phyloP scores from a whole-genome alignment of 768 basidiomycete genomes.

The Chalciporus chontae region DNA sequence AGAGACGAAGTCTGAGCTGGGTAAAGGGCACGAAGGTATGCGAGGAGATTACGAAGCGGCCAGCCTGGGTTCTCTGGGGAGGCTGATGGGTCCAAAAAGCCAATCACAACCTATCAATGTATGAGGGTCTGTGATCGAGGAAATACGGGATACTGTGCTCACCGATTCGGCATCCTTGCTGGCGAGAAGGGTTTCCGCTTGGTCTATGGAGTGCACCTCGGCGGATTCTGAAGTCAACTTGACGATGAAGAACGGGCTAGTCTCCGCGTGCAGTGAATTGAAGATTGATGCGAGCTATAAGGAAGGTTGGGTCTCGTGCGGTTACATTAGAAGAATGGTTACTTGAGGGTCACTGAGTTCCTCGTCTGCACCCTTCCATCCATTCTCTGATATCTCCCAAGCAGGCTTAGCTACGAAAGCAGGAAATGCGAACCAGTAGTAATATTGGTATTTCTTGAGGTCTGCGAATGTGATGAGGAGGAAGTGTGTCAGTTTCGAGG shows the following conservation, averaged over 20 bases:
- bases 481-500: constrained; percentile 67
- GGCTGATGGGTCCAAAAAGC: constrained; percentile 85
- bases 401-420: constrained; percentile 86
- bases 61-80: constrained; percentile 74
- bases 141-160: constrained; percentile 16
- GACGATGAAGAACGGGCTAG: constrained; percentile 62
- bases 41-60: constrained; percentile 90
- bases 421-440: constrained; percentile 98
- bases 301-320: not conserved
- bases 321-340: constrained; percentile 6
- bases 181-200: constrained; percentile 57
- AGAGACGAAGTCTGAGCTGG: constrained; percentile 46
- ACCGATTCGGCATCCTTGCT: constrained; percentile 41
- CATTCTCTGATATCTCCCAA: constrained; percentile 73
- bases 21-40: constrained; percentile 67
- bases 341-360: constrained; percentile 44
- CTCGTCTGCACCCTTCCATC: constrained; percentile 51
- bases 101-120: constrained; percentile 44
- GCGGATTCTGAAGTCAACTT: constrained; percentile 34
- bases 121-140: constrained; percentile 19
- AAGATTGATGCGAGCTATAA: constrained; percentile 53
- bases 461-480: constrained; percentile 93
- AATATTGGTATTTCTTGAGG: constrained; percentile 97
- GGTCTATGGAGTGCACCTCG: constrained; percentile 51
- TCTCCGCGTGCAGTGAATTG: constrained; percentile 39